Conservation (phyloP, 1,139 yeast genomes). For the Zygoascus hellenicus region DNA sequence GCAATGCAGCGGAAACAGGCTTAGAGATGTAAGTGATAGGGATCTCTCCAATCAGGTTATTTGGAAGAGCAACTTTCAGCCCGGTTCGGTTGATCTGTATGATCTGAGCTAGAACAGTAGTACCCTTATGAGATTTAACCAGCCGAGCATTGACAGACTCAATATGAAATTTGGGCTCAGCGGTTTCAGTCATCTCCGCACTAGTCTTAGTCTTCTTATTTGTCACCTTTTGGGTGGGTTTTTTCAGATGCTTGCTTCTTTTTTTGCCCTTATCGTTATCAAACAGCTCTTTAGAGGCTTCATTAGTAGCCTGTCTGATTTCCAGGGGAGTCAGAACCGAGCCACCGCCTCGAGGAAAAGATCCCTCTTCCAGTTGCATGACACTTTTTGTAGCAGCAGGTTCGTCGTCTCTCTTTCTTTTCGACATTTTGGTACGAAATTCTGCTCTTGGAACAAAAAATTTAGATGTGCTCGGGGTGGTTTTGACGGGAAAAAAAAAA, state of each 20-base stretch:
- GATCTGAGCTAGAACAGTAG: slow-evolving; percentile 72
- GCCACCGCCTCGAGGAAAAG: slow-evolving; percentile 94
- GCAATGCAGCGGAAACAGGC: slow-evolving; percentile 53
- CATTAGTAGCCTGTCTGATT: slow-evolving; percentile 86
- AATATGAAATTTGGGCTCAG: slow-evolving; percentile 32
- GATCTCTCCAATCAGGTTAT: slow-evolving; percentile 72
- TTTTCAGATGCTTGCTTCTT: slow-evolving; percentile 10
- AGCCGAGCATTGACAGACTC: slow-evolving; percentile 5
- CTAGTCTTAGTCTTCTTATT: slow-evolving; percentile 28
- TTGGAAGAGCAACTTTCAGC: slow-evolving; percentile 69
- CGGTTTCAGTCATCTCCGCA: slow-evolving; percentile 19
- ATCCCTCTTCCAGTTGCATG: slow-evolving; percentile 37
- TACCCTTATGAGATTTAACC: slow-evolving; percentile 39
- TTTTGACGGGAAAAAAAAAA: slow-evolving; percentile 10
- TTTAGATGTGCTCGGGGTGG: neutral
- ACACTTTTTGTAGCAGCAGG: slow-evolving; percentile 9
- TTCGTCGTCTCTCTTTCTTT: slow-evolving; percentile 19
- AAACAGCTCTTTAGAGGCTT: slow-evolving; percentile 67
- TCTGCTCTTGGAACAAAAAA: slow-evolving; percentile 2
- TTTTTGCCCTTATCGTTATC: slow-evolving; percentile 13
- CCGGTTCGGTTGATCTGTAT: slow-evolving; percentile 55
- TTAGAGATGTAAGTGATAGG: slow-evolving; percentile 64
- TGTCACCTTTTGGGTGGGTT: slow-evolving; percentile 22
- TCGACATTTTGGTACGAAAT: slow-evolving; percentile 15
- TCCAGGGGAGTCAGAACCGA: slow-evolving; percentile 83